phyloP scores from a whole-genome alignment of 768 basidiomycete species.

The Melanogaster broomeanus region DNA sequence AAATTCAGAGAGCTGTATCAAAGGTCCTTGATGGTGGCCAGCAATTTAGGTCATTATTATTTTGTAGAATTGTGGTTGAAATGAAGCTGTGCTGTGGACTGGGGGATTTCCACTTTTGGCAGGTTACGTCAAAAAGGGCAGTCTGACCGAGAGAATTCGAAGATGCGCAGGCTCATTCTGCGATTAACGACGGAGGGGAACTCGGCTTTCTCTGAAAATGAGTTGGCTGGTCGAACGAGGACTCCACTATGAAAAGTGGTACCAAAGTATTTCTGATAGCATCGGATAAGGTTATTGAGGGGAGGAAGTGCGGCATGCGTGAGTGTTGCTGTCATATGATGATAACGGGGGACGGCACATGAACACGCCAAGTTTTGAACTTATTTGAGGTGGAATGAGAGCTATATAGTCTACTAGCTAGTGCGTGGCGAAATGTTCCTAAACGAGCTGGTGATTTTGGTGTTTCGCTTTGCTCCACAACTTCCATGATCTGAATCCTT shows the following conservation, averaged over 20 bases:
- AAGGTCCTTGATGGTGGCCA: too few species aligned
- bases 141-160: background rate
- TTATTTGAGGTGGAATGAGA: background rate
- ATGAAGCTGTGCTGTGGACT: too few species aligned
- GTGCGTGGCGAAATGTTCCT: background rate
- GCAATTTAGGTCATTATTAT: too few species aligned
- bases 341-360: background rate
- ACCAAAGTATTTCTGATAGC: too few species aligned
- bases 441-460: background rate
- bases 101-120: conserved; percentile 1
- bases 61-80: too few species aligned
- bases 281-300: too few species aligned
- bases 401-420: too few species aligned
- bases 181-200: background rate
- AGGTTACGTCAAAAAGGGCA: background rate
- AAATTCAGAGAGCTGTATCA: too few species aligned
- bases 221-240: background rate
- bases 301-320: too few species aligned
- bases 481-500: background rate
- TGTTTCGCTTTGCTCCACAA: background rate
- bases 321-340: too few species aligned
- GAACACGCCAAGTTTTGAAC: background rate
- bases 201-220: background rate
- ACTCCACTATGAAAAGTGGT: too few species aligned
- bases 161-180: background rate